Conservation (phyloP, 257 asterid genomes). For the Petunia secreta region DNA sequence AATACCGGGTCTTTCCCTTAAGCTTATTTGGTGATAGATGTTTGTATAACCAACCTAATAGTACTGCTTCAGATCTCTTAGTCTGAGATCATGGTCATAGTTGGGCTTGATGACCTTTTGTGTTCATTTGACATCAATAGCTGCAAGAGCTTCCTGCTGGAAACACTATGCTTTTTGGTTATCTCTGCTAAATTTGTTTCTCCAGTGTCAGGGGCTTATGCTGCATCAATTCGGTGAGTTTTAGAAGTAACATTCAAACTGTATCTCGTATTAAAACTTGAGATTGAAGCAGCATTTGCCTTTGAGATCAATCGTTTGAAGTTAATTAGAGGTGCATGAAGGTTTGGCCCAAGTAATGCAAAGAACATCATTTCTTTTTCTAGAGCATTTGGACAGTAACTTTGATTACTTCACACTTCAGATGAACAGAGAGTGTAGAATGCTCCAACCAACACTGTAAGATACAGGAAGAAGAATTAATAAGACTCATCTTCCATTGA, state of each 20-base stretch:
- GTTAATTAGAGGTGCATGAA: not conserved
- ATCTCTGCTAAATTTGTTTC: not conserved
- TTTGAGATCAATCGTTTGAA: not conserved
- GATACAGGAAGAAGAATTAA: not conserved
- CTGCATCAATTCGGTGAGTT: conserved; percentile 11
- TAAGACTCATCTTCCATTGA: not conserved
- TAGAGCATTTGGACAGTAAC: not conserved
- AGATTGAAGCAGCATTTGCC: not conserved
- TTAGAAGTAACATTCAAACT: not conserved
- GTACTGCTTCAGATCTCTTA: not conserved
- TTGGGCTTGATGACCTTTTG: not conserved
- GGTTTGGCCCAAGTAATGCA: not conserved
- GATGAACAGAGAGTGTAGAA: not conserved
- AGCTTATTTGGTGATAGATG: not conserved
- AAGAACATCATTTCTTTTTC: not conserved
- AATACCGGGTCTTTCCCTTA: not conserved
- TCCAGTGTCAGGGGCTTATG: not conserved
- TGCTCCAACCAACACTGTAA: not conserved
- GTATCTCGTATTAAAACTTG: not conserved
- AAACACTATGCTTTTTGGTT: not conserved
- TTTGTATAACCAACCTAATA: not conserved
- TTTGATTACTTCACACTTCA: not conserved
- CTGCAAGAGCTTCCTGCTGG: not conserved
- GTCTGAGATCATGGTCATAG: not conserved
- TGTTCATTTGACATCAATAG: not conserved